A percentile compares a stretch with the other conserved stretches of the same genome.
These are phyloP conservation scores for Aspergillus neotritici DNA, from an alignment of 2,329 filamentous ascomycete species.

Conservation along the genomic window DNA sequence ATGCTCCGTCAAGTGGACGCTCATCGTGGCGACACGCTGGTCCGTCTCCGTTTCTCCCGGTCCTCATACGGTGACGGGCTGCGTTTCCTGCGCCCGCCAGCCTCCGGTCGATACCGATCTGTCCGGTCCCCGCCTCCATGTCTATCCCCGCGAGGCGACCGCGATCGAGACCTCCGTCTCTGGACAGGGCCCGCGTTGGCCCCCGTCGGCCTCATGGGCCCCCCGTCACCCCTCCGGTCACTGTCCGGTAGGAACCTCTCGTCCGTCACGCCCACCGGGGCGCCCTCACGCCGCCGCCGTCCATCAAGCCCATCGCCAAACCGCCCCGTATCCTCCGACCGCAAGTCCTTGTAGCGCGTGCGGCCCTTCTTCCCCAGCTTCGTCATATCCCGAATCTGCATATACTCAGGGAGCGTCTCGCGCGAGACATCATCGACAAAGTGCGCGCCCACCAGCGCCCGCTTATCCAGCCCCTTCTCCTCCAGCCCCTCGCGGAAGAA, in stretches of 20 bases:
- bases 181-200: conserved; percentile 43
- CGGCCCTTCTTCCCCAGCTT: conserved; percentile 88
- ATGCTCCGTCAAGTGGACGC: no score
- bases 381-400: conserved; percentile 90
- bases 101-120: conserved; percentile 46
- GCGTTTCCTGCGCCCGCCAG: conserved; percentile 33
- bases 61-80: conserved; percentile 40
- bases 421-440: conserved; percentile 84
- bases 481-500: conserved; percentile 83
- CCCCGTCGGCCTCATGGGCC: conserved; percentile 36
- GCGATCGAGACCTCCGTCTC: conserved; percentile 31
- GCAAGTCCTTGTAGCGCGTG: conserved; percentile 83
- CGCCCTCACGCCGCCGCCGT: conserved; percentile 25
- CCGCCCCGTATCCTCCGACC: conserved; percentile 80
- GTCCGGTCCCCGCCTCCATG: conserved; percentile 35
- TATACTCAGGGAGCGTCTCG: conserved; percentile 78
- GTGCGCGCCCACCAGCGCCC: conserved; percentile 78
- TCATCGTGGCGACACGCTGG: no score
- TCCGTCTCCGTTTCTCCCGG: conserved; percentile 38
- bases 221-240: conserved; percentile 21
- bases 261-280: conserved; percentile 38
- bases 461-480: conserved; percentile 66
- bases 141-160: conserved; percentile 41
- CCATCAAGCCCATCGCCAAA: conserved; percentile 54
- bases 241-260: conserved; percentile 45